Evolutionary conservation across 2,329 filamentous ascomycete genomes (phyloP), one percentile per base, ranked within the genome.

Genomic region (Teratosphaeria pseudoeucalypti): DNA sequence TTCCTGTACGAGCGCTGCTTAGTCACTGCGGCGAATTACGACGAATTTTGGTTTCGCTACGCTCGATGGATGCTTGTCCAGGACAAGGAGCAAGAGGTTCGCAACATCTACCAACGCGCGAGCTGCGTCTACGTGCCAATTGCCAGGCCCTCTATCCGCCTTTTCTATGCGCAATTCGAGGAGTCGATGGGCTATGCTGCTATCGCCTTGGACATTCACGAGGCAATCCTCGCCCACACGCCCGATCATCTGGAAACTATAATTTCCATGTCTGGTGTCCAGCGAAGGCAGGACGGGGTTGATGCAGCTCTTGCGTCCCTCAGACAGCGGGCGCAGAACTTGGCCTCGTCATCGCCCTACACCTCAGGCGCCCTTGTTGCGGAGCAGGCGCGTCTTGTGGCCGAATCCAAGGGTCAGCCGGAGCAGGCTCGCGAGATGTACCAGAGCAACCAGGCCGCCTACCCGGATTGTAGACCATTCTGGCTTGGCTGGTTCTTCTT

Each of bases 21-120:
- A 57, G 90, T 96, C 39, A 92, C 90, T 0, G 95, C 90, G 69
- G 92, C 94, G 16, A 88, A 95, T 66, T 96, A 99, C 71, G 92
- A 97, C 56, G 92, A 97, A 71, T 95, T 97, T 74, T 99, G 94
- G 94, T 85, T 95, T 68, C 88, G 94, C n/a, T 99, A 96, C 74
- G 90, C 88, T 16, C 82, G 92, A 49, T 99, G 94, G 94, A 95
- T 96, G 89, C 81, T 83, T 61, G 85, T 85, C 0, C 89, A 95
- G 70, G 85, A 81, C 66, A 96, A 95, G 73, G 85, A 91, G 54
- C 90, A 96, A 71, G 92, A 96, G 70, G 87, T 92, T 6, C 87
- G 94, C 60, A 92, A 90, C 73, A 94, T 97, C 64, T 97, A 95
- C 71, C 85, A 92, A 72, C 85, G 91, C 59, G 94, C 92, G 10